A percentile compares a stretch with the other conserved stretches of the same genome.
These are phyloP conservation scores for Cardamine occulta DNA, from an alignment of 345 rosid genomes.

Conservation along the genomic window DNA sequence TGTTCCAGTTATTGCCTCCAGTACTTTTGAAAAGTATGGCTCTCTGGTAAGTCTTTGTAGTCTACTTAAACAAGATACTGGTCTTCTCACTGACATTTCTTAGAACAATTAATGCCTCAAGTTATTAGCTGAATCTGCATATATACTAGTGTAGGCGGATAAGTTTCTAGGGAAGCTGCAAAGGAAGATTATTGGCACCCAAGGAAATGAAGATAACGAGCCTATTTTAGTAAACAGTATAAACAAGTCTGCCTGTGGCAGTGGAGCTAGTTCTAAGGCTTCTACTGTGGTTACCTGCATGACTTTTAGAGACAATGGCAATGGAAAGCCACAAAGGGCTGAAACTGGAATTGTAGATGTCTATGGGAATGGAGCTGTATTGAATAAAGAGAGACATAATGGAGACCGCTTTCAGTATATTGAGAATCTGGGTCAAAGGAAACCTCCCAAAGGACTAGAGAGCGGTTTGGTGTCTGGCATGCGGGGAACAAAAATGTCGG, in stretches of 20 bases:
- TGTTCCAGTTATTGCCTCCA: constrained; percentile 44
- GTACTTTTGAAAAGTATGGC: constrained; percentile 51
- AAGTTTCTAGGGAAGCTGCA: constrained; percentile 67
- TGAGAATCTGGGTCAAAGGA: constrained; percentile 39
- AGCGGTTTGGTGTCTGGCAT: constrained; percentile 42
- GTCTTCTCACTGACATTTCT: background rate
- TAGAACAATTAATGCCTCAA: background rate
- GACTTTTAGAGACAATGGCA: constrained; percentile 31
- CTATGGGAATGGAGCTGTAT: constrained; percentile 31
- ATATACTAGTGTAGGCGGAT: constrained; percentile 58
- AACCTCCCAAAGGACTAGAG: constrained; percentile 36
- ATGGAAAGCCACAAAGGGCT: constrained; percentile 27
- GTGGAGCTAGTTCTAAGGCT: constrained; percentile 41
- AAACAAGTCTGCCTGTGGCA: constrained; percentile 27
- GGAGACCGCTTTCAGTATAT: constrained; percentile 42
- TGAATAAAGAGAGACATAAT: constrained; percentile 44
- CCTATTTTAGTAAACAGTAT: constrained; percentile 29
- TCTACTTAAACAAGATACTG: background rate
- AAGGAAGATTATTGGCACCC: constrained; percentile 46
- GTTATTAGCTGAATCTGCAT: background rate
- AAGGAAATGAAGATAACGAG: constrained; percentile 42
- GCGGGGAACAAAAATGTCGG: constrained; percentile 47
- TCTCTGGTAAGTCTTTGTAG: constrained; percentile 52
- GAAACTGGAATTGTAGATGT: constrained; percentile 35
- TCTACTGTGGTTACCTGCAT: constrained; percentile 33